Percentiles rank a stretch among this genome's conserved stretches.
These are phyloP conservation scores for Taphrina pruni DNA, from an alignment of 1,139 yeast species.

Conservation along the genomic window DNA sequence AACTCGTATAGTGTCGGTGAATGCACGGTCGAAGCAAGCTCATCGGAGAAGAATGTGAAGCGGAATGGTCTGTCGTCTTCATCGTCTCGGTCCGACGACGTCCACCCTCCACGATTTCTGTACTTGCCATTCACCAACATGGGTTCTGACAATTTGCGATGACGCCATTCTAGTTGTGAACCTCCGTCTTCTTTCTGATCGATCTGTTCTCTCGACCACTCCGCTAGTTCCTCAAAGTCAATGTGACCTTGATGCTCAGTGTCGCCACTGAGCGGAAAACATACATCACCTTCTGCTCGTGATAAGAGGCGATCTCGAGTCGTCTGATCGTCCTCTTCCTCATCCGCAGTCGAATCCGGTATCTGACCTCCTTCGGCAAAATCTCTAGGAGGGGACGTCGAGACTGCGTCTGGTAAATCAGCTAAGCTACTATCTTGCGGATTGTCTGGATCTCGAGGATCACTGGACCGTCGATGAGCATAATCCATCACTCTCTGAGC, in stretches of 20 bases:
- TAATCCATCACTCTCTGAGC: conserved; percentile 38
- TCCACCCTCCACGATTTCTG: conserved; percentile 36
- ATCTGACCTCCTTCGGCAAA: conserved; percentile 4
- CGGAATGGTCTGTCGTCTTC: conserved; percentile 58
- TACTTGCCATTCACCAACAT: conserved; percentile 46
- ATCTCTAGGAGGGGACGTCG: conserved; percentile 28
- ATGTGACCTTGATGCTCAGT: conserved; percentile 35
- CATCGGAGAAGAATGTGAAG: conserved; percentile 91
- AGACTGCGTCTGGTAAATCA: conserved; percentile 31
- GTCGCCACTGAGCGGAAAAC: conserved; percentile 42
- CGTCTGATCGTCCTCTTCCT: conserved; percentile 15
- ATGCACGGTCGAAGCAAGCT: conserved; percentile 84
- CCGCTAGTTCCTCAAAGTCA: conserved; percentile 42
- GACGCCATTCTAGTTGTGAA: conserved; percentile 45
- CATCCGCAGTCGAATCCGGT: conserved; percentile 27
- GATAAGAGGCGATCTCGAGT: conserved; percentile 28
- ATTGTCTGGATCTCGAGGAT: background rate
- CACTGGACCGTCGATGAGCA: conserved; percentile 10
- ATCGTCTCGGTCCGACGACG: conserved; percentile 46
- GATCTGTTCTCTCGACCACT: conserved; percentile 41
- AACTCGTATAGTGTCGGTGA: conserved; percentile 78
- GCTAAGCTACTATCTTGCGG: conserved; percentile 24
- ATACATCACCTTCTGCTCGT: conserved; percentile 43
- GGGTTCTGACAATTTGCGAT: conserved; percentile 40
- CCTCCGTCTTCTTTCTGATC: conserved; percentile 39